Conservation (phyloP, 208 protist genomes). For the Trypanosoma conorhini region DNA sequence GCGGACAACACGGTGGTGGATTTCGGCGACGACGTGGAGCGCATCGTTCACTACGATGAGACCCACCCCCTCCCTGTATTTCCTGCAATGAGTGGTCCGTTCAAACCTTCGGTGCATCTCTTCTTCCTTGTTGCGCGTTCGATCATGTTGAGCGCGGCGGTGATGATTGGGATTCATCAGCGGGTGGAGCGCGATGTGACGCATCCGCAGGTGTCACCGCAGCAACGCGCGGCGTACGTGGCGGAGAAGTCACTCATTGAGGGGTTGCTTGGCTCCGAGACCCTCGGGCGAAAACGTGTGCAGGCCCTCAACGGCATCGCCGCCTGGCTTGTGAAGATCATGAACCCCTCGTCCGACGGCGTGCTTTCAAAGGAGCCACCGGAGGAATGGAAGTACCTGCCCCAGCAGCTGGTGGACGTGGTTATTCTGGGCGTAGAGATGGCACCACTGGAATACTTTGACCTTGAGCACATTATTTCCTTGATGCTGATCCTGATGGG, state of each 20-base stretch:
- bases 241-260: constrained; percentile 66
- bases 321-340: constrained; percentile 77
- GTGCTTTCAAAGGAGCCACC: constrained; percentile 49
- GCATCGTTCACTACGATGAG: constrained; percentile 67
- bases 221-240: constrained; percentile 46
- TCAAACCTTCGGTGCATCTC: constrained; percentile 71
- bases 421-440: constrained; percentile 70
- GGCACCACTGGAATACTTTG: constrained; percentile 51
- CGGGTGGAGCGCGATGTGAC: constrained; percentile 41
- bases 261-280: constrained; percentile 48
- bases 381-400: constrained; percentile 74
- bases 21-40: constrained; percentile 65
- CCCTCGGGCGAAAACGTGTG: constrained; percentile 50
- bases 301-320: constrained; percentile 73
- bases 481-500: constrained; percentile 92
- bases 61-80: constrained; percentile 56
- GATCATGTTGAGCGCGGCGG: constrained; percentile 45
- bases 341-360: constrained; percentile 51
- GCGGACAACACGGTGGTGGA: constrained; percentile 42
- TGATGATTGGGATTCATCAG: constrained; percentile 74
- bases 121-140: constrained; percentile 80
- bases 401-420: constrained; percentile 82
- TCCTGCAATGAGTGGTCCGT: constrained; percentile 32
- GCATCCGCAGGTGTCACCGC: constrained; percentile 46
- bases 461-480: constrained; percentile 66